Evolutionary conservation across 306 rosid genomes (phyloP).

Genomic region (Medicago lupulina): DNA sequence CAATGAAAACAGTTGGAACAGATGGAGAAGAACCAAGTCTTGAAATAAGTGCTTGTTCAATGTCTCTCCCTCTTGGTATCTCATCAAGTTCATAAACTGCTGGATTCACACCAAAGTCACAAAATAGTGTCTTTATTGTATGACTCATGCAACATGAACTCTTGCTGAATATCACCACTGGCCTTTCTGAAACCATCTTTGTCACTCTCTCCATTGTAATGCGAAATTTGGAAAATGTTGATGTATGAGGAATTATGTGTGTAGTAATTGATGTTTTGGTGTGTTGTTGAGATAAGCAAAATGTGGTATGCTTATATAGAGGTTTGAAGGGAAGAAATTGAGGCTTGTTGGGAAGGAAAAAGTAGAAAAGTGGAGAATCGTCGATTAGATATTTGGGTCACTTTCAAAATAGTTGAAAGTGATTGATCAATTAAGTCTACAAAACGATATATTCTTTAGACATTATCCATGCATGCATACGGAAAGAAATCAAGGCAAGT

Average conservation of each 20-base stretch:
- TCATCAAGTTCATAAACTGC: constrained; percentile 86
- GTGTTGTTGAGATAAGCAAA: constrained; percentile 24
- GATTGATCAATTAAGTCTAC: constrained; percentile 45
- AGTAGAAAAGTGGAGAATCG: constrained; percentile 50
- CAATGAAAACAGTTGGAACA: constrained; percentile 88
- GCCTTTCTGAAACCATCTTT: constrained; percentile 79
- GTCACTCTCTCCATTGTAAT: constrained; percentile 65
- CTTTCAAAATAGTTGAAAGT: constrained; percentile 48
- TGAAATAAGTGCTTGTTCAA: constrained; percentile 75
- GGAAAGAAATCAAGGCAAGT: constrained; percentile 38
- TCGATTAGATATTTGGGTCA: constrained; percentile 54
- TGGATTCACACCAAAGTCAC: constrained; percentile 88
- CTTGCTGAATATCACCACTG: constrained; percentile 97
- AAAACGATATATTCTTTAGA: constrained; percentile 41
- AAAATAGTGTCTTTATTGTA: constrained; percentile 78
- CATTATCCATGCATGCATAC: constrained; percentile 63
- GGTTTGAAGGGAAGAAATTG: constrained; percentile 32
- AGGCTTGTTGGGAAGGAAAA: constrained; percentile 7
- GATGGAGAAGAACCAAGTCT: constrained; percentile 73
- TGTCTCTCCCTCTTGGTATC: constrained; percentile 82
- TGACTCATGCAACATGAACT: constrained; percentile 88
- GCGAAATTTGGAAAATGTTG: not conserved
- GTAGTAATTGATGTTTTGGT: not conserved
- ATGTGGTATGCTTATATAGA: constrained; percentile 59
- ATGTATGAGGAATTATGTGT: not conserved